A percentile compares a stretch with the other conserved stretches of the same genome.
Evolutionary conservation across 73 alveolate species (phyloP).

Genomic region (Paramecium pentaurelia): DNA sequence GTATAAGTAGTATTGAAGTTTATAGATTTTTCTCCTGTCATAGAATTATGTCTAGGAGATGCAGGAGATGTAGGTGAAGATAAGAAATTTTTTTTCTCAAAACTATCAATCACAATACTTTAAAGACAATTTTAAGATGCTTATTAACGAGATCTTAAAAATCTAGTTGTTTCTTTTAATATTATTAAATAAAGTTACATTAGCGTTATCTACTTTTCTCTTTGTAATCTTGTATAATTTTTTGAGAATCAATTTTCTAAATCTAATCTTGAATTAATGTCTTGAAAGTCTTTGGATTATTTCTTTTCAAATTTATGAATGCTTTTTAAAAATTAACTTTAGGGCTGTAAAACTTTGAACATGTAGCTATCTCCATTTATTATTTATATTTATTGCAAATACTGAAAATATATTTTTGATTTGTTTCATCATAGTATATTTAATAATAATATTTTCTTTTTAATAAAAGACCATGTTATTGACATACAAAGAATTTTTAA

Average conservation of each 20-base stretch:
- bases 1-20: background rate
- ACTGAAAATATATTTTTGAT: background rate
- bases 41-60: background rate
- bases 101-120: background rate
- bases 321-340: background rate
- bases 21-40: background rate
- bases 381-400: background rate
- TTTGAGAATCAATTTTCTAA: background rate
- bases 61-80: background rate
- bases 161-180: background rate
- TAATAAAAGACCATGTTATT: background rate
- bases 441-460: background rate
- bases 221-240: background rate
- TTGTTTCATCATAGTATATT: background rate
- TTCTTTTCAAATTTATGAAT: background rate
- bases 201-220: background rate
- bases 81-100: background rate
- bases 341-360: background rate
- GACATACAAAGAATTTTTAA: background rate
- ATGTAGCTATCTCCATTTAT: background rate
- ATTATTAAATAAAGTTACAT: background rate
- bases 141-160: background rate
- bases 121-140: background rate
- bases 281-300: background rate
- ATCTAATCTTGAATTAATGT: background rate